Evolutionary conservation across 2,329 filamentous ascomycete genomes (phyloP).

Genomic region (Leptographium flavum): DNA sequence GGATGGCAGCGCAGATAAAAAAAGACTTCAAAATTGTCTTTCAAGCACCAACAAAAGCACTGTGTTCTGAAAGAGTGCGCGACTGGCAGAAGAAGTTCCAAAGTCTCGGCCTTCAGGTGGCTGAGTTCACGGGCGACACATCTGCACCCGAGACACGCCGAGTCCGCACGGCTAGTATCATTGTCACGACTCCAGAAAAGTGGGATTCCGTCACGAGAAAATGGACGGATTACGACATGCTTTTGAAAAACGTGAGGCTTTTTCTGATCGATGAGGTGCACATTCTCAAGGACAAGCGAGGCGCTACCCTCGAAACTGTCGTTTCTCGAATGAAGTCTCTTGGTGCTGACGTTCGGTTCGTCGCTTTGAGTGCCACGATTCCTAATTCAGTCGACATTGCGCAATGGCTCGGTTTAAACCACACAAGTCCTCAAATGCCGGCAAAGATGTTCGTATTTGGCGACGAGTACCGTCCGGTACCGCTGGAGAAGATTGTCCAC

Average conservation of each 20-base stretch:
- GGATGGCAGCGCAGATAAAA: constrained; percentile 42
- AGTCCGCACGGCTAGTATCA: constrained; percentile 64
- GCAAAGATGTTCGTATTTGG: constrained; percentile 58
- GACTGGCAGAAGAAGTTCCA: constrained; percentile 70
- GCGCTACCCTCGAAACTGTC: constrained; percentile 69
- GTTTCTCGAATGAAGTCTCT: constrained; percentile 80
- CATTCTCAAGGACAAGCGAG: constrained; percentile 65
- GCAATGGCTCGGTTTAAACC: constrained; percentile 58
- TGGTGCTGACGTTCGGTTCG: constrained; percentile 59
- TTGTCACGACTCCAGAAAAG: constrained; percentile 80
- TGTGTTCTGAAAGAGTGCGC: constrained; percentile 61
- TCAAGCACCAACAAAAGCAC: constrained; percentile 69
- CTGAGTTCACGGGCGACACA: constrained; percentile 73
- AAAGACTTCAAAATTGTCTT: constrained; percentile 69
- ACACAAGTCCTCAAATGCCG: constrained; percentile 43
- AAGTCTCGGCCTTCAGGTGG: constrained; percentile 51
- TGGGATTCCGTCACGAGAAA: constrained; percentile 84
- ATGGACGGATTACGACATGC: constrained; percentile 65
- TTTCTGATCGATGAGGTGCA: constrained; percentile 84
- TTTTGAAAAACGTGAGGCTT: constrained; percentile 62
- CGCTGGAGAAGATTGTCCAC: constrained; percentile 61
- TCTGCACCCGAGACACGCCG: constrained; percentile 49
- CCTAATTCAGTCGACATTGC: constrained; percentile 74
- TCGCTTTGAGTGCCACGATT: constrained; percentile 72
- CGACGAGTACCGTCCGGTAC: constrained; percentile 68